Evolutionary conservation across 2,329 filamentous ascomycete species (phyloP).

Genomic region (Verruconis gallopava): DNA sequence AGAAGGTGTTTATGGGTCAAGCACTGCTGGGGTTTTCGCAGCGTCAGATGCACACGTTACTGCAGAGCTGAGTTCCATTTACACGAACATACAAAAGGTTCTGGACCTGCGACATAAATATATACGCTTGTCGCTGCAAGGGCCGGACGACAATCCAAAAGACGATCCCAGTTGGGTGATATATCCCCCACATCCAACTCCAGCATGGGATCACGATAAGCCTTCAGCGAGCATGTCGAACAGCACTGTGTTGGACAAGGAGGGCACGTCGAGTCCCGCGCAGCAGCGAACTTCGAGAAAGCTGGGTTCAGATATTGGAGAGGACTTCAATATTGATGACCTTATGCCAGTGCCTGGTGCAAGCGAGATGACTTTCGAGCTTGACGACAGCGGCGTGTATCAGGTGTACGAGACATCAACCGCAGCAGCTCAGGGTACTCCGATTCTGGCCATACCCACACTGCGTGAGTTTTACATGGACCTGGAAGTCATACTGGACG

Average conservation of each 20-base stretch:
- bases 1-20: conserved; percentile 44
- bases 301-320: conserved; percentile 78
- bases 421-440: conserved; percentile 44
- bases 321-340: conserved; percentile 79
- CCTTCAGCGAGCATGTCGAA: conserved; percentile 26
- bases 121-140: conserved; percentile 71
- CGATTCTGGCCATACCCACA: conserved; percentile 74
- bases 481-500: conserved; percentile 68
- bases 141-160: conserved; percentile 73
- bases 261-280: conserved; percentile 14
- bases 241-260: conserved; percentile 21
- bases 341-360: conserved; percentile 58
- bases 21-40: conserved; percentile 48
- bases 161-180: conserved; percentile 74
- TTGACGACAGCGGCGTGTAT: conserved; percentile 79
- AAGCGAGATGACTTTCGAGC: conserved; percentile 59
- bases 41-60: conserved; percentile 69
- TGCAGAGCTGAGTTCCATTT: conserved; percentile 72
- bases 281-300: conserved; percentile 51
- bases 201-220: conserved; percentile 64
- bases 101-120: conserved; percentile 81
- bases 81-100: conserved; percentile 81
- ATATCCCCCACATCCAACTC: conserved; percentile 83
- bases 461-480: conserved; percentile 95
- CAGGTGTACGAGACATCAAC: conserved; percentile 68